These are phyloP conservation scores for Austroboletus eburneus DNA, from an alignment of 768 basidiomycete species.

Conservation along the genomic window DNA sequence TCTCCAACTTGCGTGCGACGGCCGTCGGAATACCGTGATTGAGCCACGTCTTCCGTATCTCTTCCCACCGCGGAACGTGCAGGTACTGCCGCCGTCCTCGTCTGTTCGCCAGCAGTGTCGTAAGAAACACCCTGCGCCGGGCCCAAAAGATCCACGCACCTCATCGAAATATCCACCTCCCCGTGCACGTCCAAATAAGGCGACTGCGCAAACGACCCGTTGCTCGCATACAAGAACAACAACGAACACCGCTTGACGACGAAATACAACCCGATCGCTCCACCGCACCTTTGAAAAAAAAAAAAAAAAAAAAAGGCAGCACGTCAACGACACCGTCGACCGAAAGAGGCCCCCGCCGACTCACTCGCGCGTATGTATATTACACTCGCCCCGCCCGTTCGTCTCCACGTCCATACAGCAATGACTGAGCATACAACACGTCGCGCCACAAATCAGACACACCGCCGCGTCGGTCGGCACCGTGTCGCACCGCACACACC, in stretches of 20 bases:
- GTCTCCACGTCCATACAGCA: conserved; percentile 74
- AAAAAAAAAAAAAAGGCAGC: background rate
- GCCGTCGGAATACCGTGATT: conserved; percentile 85
- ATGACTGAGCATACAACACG: conserved; percentile 86
- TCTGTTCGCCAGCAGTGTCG: conserved; percentile 1
- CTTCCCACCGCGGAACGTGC: conserved; percentile 84
- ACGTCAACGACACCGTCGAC: background rate
- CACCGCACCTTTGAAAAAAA: conserved; percentile 66
- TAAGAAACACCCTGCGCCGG: background rate
- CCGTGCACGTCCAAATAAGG: conserved; percentile 95
- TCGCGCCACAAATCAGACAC: conserved; percentile 85
- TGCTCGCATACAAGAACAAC: conserved; percentile 82
- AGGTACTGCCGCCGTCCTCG: conserved; percentile 87
- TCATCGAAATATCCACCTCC: conserved; percentile 88
- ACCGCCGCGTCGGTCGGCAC: conserved; percentile 85
- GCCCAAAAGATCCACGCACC: conserved; percentile 43
- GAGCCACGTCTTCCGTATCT: conserved; percentile 87
- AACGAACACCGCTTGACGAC: conserved; percentile 89
- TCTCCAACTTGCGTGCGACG: conserved; percentile 85
- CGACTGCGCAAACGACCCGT: conserved; percentile 83
- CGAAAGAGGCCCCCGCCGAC: conserved; percentile 41
- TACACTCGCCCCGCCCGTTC: conserved; percentile 79
- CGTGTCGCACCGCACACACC: conserved; percentile 72
- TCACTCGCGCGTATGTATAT: conserved; percentile 91
- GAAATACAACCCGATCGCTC: conserved; percentile 85